Base-by-base conservation (phyloP, 169 alveolate species). In the Eimeria acervulina region DNA sequence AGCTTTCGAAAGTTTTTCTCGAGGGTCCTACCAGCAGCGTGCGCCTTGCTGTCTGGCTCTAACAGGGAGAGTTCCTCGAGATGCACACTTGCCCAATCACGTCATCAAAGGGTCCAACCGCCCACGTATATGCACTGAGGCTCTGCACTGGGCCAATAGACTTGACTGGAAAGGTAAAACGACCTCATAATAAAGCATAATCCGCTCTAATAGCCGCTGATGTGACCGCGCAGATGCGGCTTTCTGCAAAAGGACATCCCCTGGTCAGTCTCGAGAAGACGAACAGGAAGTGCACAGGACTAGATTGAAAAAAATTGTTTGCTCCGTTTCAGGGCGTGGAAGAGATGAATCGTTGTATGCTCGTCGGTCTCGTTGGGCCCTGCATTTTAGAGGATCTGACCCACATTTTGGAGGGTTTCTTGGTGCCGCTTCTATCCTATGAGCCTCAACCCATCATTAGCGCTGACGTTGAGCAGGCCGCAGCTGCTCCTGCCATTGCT, bases 261-360 rank as follows among this genome's bases (percentile, higher is more conserved):
- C 42, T 31, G 36, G 38, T 15, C 42, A 42, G 90, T 44, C 61
- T 42, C 0, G 40, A 10, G 3, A 26, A 23, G 23, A 8, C 15
- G 47, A 80, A 13, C 15, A 21, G 7, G 90, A 26, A 44, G 23
- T 47, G 13, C 21, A 80, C 70, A 12, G 1, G 21, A 26, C 55
- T 33, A 4, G 17, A 3, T 51, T 55, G 42, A 10, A 36, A 23
- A 15, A 40, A 4, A 8, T 4, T 23, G 21, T 28, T 66, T 10
- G 74, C 84, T 44, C 31, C 17, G 21, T n/a, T 42, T 31, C 40
- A 76, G 90, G 89, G 88, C 52, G 76, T 36, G 36, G 91, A 92
- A 12, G 83, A 76, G 76, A 92, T 92, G 95, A 92, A 80, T 42
- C 95, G 95, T 23, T 92, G 92, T 47, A 59, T 92, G 51, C 70